Percentiles rank a stretch among this genome's conserved stretches.
phyloP scores from a whole-genome alignment of 225 moss, liverwort and hornwort genomes.

The Bryum argenteum region DNA sequence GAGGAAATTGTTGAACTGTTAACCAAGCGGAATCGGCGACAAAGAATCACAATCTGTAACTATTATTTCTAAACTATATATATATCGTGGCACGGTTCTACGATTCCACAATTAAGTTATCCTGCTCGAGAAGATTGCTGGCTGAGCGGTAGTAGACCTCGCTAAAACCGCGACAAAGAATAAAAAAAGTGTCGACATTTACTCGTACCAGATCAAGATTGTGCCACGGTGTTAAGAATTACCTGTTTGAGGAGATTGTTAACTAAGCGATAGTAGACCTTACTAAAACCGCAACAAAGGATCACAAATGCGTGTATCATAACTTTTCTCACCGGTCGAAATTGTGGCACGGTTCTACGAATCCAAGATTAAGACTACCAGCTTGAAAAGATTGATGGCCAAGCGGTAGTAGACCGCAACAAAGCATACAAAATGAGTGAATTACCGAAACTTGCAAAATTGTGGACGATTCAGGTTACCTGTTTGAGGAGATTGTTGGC shows the following conservation, averaged over 20 bases:
- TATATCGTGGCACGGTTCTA: no score
- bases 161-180: slow-evolving; percentile 1
- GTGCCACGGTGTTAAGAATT: no score
- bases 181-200: background rate
- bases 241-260: no score
- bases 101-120: no score
- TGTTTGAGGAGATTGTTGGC: slow-evolving; percentile 85
- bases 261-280: no score
- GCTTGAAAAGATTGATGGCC: slow-evolving; percentile 79
- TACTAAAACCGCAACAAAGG: background rate
- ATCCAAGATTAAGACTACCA: slow-evolving; percentile 53
- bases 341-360: background rate
- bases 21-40: slow-evolving; percentile 53
- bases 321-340: background rate
- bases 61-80: background rate
- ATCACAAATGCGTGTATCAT: background rate
- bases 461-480: no score
- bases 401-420: slow-evolving; percentile 77
- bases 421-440: no score
- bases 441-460: no score
- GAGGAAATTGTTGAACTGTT: slow-evolving; percentile 73
- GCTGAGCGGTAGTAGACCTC: no score
- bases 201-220: background rate
- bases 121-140: no score
- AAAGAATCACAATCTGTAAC: background rate